Evolutionary conservation across 192 early-diverging fungal species (phyloP), one percentile per base, ranked within the genome.

Genomic region (Mycoemilia scoparia): DNA sequence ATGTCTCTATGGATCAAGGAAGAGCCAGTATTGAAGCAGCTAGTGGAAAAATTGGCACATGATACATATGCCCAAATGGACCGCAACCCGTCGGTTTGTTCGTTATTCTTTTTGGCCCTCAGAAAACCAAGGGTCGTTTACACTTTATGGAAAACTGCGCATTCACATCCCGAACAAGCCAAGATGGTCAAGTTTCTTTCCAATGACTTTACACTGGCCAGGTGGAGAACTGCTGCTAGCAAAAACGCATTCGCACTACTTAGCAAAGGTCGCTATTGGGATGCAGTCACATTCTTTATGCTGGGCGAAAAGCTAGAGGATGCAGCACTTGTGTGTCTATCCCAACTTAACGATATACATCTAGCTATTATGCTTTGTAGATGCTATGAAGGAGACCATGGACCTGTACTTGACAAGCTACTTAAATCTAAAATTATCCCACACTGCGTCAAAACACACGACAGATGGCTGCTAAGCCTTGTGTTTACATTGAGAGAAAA

Each of bases 201-300:
- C 4, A 82, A 96, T 58, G 84, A 96, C 56, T 98, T 98, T 68
- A 64, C 71, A 10, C 71, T 84, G 34, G 65, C 76, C 3, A 58
- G 84, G 25, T 99, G 95, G 95, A 74, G 70, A 42, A 87, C 75
- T 10, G 88, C 91, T 0, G 95, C 95, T 2, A 55, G 76, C n/a
- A 99, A 99, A 48, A 99, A 99, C 45, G 95, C 95, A 2, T 99
- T 83, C 59, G 95, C 81, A n/a, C 49, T 99, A 23, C 54, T 99
- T 15, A 86, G 91, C 39, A 86, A 84, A 43, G 89, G 95, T 39
- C 66, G 91, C 29, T 96, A 83, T 45, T 72, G 82, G 25, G 85
- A 93, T 49, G 88, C 92, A 0, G 92, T 82, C 0, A 74, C 90
- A 0, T 99, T 99, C 48, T 99, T 99, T 45, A 45, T 99, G 42